These are phyloP conservation scores for Diaporthe batatas DNA, from an alignment of 2,329 filamentous ascomycete species.

Conservation along the genomic window DNA sequence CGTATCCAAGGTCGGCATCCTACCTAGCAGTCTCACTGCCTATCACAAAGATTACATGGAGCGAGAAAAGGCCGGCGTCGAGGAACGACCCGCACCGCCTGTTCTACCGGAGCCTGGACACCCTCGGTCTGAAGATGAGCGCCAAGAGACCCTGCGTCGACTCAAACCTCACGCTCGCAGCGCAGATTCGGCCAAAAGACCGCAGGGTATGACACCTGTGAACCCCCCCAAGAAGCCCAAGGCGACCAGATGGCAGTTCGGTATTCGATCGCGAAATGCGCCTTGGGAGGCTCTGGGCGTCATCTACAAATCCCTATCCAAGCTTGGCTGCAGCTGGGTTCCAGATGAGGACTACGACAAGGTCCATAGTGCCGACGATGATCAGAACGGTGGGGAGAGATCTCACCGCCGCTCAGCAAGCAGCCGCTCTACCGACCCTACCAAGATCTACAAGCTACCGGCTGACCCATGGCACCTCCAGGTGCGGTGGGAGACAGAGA, in stretches of 20 bases:
- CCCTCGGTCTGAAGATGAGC: conserved; percentile 76
- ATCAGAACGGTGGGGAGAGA: conserved; percentile 55
- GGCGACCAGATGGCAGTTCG: conserved; percentile 96
- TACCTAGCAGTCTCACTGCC: conserved; percentile 90
- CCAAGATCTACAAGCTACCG: conserved; percentile 82
- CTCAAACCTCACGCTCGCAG: conserved; percentile 88
- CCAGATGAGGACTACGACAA: conserved; percentile 71
- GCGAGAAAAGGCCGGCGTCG: conserved; percentile 69
- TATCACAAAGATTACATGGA: conserved; percentile 95
- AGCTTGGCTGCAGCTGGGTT: conserved; percentile 91
- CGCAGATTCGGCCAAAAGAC: conserved; percentile 70
- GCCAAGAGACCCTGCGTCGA: conserved; percentile 83
- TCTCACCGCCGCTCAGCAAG: conserved; percentile 49
- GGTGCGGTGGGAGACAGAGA: conserved; percentile 87
- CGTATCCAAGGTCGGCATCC: conserved; percentile 88
- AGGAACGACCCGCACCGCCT: conserved; percentile 59
- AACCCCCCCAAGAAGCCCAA: conserved; percentile 78
- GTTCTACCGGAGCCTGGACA: conserved; percentile 63
- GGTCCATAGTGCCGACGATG: conserved; percentile 58
- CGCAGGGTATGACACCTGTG: conserved; percentile 74
- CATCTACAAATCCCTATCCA: conserved; percentile 91
- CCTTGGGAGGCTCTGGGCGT: conserved; percentile 95
- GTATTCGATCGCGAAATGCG: conserved; percentile 92
- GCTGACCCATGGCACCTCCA: conserved; percentile 96
- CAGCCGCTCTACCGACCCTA: conserved; percentile 61